These are phyloP conservation scores for Misopates orontium DNA, from an alignment of 257 asterid genomes.

Conservation along the genomic window DNA sequence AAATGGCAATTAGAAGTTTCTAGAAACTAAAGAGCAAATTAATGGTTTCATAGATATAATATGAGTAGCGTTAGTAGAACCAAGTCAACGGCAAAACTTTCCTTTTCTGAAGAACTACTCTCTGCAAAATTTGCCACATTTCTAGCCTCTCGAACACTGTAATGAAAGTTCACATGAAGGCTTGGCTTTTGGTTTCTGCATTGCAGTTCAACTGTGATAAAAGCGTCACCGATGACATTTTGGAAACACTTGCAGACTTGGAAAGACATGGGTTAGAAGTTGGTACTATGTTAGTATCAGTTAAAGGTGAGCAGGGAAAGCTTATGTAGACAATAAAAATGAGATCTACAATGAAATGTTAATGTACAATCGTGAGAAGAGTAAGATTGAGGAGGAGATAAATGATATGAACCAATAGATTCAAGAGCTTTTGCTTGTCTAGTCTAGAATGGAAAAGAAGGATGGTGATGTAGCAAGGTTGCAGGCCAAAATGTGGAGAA, in stretches of 20 bases:
- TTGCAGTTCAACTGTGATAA: conserved; percentile 42
- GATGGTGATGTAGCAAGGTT: conserved; percentile 37
- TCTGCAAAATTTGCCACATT: conserved; percentile 86
- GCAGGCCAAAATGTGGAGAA: conserved; percentile 28
- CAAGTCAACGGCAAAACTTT: conserved; percentile 37
- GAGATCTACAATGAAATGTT: conserved; percentile 34
- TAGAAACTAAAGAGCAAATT: background rate
- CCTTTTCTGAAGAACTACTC: conserved; percentile 61
- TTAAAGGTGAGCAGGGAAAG: conserved; percentile 42
- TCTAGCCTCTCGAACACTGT: conserved; percentile 46
- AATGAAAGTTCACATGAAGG: conserved; percentile 79
- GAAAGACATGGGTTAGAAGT: conserved; percentile 73
- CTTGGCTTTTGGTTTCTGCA: conserved; percentile 65
- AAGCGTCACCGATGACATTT: conserved; percentile 44
- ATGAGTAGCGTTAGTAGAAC: conserved; percentile 12
- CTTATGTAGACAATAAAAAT: conserved; percentile 28
- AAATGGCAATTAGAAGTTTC: conserved; percentile 21
- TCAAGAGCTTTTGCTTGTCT: conserved; percentile 36
- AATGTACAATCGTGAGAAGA: conserved; percentile 29
- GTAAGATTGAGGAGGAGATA: conserved; percentile 42
- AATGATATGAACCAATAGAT: conserved; percentile 44
- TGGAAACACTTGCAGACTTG: no score
- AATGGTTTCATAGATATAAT: background rate
- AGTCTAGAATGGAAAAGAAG: conserved; percentile 36
- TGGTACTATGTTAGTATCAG: conserved; percentile 27